Evolutionary conservation across 2,329 filamentous ascomycete genomes (phyloP).

Genomic region (Ophiostoma ips): DNA sequence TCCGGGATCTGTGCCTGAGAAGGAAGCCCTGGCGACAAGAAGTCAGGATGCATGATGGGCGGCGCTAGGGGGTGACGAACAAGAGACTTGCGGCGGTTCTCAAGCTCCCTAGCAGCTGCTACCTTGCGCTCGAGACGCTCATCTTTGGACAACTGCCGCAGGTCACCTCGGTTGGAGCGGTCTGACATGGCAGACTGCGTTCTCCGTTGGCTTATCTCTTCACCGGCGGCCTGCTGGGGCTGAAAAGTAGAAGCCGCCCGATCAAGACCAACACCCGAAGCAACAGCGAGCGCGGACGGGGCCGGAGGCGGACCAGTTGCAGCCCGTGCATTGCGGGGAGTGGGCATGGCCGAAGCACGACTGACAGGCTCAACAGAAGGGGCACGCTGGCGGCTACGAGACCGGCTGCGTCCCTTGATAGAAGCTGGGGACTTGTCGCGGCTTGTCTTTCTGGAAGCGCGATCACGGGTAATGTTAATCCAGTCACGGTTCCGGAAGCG

Average conservation of each 20-base stretch:
- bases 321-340: constrained; percentile 17
- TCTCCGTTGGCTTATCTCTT: constrained; percentile 18
- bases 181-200: constrained; percentile 25
- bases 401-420: constrained; percentile 15
- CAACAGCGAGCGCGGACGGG: constrained; percentile 13
- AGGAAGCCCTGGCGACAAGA: constrained; percentile 27
- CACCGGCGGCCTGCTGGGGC: constrained; percentile 14
- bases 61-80: constrained; percentile 69
- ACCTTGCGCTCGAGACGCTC: constrained; percentile 57
- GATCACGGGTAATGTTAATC: constrained; percentile 22
- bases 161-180: constrained; percentile 35
- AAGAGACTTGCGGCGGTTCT: constrained; percentile 74
- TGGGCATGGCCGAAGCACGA: background rate
- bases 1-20: constrained; percentile 14
- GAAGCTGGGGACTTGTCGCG: constrained; percentile 17
- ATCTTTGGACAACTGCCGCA: constrained; percentile 37
- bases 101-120: constrained; percentile 68
- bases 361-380: background rate
- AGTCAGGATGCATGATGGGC: constrained; percentile 60
- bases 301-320: constrained; percentile 18
- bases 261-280: constrained; percentile 6
- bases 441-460: constrained; percentile 31
- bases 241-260: constrained; percentile 16
- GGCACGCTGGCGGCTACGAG: constrained; percentile 13
- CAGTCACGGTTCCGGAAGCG: constrained; percentile 36